Conservation (phyloP, 83 land plant species). For the Larix sibirica region DNA sequence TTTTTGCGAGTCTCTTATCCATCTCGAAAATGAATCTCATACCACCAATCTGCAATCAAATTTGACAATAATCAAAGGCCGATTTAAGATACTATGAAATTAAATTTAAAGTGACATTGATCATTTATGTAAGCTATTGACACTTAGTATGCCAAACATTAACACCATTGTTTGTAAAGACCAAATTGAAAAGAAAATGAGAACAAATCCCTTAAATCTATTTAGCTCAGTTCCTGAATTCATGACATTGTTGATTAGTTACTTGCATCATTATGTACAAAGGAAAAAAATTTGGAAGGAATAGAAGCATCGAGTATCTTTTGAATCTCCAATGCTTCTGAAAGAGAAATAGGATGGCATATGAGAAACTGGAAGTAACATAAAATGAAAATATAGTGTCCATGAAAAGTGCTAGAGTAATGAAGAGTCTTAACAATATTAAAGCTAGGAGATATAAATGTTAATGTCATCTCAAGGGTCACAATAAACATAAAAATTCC, state of each 20-base stretch:
- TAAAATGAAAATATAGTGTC: neutral
- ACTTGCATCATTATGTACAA: too few relatives aligned
- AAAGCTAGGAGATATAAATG: neutral
- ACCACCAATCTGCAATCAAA: slow-evolving; percentile 65
- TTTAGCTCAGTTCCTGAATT: neutral
- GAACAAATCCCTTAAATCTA: neutral
- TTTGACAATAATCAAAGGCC: neutral
- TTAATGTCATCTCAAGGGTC: too few relatives aligned
- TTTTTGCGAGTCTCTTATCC: slow-evolving; percentile 48
- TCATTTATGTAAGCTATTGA: neutral
- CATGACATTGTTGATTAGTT: neutral
- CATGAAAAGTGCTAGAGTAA: neutral
- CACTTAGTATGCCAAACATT: neutral
- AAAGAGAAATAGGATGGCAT: neutral
- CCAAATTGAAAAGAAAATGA: neutral
- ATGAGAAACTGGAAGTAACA: neutral
- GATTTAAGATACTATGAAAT: neutral
- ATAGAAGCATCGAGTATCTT: neutral
- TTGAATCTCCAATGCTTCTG: neutral
- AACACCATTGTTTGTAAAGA: neutral
- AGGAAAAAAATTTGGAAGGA: too few relatives aligned
- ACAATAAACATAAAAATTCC: neutral
- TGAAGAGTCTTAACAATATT: neutral
- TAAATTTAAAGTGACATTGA: neutral
- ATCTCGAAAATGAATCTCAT: slow-evolving; percentile 82